A percentile compares a stretch with the other conserved stretches of the same genome.
Conservation (phyloP, 108 stramenopile species). For the Pseudonitzschia multiseries region DNA sequence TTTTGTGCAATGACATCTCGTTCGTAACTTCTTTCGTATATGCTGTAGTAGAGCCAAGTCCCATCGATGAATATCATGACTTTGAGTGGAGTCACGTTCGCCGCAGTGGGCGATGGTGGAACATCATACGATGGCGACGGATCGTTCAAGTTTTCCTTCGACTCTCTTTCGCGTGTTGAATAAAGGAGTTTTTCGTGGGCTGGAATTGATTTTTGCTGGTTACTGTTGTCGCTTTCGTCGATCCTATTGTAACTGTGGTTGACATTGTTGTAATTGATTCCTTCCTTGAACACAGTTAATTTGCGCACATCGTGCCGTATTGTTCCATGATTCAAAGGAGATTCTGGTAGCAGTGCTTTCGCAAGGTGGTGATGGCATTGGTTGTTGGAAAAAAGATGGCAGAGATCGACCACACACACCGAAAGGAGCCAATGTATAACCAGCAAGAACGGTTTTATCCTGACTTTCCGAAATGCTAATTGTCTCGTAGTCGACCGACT, state of each 20-base stretch:
- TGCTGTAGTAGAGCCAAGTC: constrained; percentile 88
- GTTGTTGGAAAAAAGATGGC: not conserved
- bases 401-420: not conserved
- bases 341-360: not conserved
- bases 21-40: constrained; percentile 47
- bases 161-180: constrained; percentile 44
- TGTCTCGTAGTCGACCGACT: not conserved
- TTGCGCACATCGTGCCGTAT: not conserved
- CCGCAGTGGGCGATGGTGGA: not conserved
- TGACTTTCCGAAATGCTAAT: not conserved
- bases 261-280: constrained; percentile 2
- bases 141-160: constrained; percentile 42
- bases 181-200: not conserved
- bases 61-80: constrained; percentile 90
- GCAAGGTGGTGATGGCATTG: not conserved
- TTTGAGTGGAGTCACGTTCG: constrained; percentile 61
- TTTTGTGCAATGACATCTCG: constrained; percentile 48
- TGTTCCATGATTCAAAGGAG: not conserved
- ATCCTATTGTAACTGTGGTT: not conserved
- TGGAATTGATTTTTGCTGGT: not conserved
- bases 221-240: not conserved
- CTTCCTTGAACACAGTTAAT: not conserved
- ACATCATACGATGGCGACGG: constrained; percentile 13
- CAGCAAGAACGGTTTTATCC: not conserved
- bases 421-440: not conserved